These are phyloP conservation scores for Theileria orientalis DNA, from an alignment of 169 alveolate species.

Conservation along the genomic window DNA sequence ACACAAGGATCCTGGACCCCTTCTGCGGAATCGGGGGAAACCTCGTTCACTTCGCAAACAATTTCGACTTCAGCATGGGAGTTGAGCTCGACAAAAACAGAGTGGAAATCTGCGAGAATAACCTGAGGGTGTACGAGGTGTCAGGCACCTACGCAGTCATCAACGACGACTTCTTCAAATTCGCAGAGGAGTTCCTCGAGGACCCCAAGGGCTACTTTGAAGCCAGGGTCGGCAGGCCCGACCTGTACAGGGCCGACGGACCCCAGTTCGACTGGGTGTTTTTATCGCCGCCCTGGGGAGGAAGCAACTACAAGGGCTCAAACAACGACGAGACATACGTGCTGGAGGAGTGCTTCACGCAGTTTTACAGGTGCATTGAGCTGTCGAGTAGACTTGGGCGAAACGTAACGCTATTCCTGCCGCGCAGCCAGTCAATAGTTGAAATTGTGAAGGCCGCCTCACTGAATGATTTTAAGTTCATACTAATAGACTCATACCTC, in stretches of 20 bases:
- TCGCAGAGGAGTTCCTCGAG: conserved; percentile 19
- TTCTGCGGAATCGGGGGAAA: conserved; percentile 62
- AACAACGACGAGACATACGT: conserved; percentile 7
- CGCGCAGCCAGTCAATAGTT: conserved; percentile 48
- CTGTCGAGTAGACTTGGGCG: conserved; percentile 1
- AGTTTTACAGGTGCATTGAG: neutral
- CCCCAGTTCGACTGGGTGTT: conserved; percentile 34
- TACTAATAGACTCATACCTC: conserved; percentile 32
- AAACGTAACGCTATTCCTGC: conserved; percentile 37
- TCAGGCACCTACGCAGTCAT: conserved; percentile 18
- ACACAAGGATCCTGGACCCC: conserved; percentile 25
- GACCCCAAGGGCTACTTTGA: conserved; percentile 23
- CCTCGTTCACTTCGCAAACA: conserved; percentile 37
- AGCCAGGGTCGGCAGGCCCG: conserved; percentile 32
- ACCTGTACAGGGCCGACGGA: conserved; percentile 5
- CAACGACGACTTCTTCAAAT: conserved; percentile 31
- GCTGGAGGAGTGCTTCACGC: neutral
- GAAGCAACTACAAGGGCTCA: conserved; percentile 42
- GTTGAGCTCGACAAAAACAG: conserved; percentile 40
- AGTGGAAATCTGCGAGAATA: conserved; percentile 36
- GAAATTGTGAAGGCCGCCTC: conserved; percentile 37
- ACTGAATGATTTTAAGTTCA: conserved; percentile 14
- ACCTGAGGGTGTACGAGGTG: conserved; percentile 38
- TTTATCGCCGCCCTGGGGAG: conserved; percentile 69
- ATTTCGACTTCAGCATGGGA: conserved; percentile 39